Evolutionary conservation across 176 grass and related monocot species (phyloP), one percentile per base, ranked within the genome.

Genomic region (Melocanna baccifera): DNA sequence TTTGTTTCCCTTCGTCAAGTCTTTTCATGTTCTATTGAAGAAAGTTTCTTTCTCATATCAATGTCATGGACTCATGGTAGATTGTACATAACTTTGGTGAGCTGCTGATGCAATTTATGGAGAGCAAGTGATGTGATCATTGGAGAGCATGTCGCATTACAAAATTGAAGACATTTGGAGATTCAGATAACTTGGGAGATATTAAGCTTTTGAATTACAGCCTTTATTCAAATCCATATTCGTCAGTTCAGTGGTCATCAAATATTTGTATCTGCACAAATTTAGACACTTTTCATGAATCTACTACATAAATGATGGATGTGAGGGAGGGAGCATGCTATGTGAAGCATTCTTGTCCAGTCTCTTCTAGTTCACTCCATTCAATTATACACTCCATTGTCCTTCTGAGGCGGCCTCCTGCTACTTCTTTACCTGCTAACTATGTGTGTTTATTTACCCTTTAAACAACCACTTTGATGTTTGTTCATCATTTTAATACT

Each of bases 401-500:
- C 63, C 63, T 67, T 67, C 28, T 67, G 63, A 37, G 30, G 16
- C 1, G 30, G 2, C 67, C 12, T 43, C 19, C 6, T 84, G 64
- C 77, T 67, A 75, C 34, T 30, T 28, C 34, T 58, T 77, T 42
- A 9, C 66, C 34, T 81, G 66, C 79, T 71, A 55, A 57, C 12
- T 56, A 1, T 58, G 48, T 29, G 32, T 82, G 34, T 39, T 82
- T 53, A 39, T 26, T 25, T 82, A 6, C 53, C 0, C 14, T 30
- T 70, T 58, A 50, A 50, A 66, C 77, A 66, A 7, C 46, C 13
- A 66, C 77, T 79, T 66, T 23, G 61, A 34, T 73, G 52, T 83
- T 73, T 67, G 28, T 80, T 86, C 20, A 87, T 57, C 47, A 45
- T 53, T 71, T 63, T 25, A 23, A 14, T 89, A 52, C 12, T 58